Evolutionary conservation across 495 filamentous ascomycete species (phyloP).

Genomic region (Tuber calosporum): DNA sequence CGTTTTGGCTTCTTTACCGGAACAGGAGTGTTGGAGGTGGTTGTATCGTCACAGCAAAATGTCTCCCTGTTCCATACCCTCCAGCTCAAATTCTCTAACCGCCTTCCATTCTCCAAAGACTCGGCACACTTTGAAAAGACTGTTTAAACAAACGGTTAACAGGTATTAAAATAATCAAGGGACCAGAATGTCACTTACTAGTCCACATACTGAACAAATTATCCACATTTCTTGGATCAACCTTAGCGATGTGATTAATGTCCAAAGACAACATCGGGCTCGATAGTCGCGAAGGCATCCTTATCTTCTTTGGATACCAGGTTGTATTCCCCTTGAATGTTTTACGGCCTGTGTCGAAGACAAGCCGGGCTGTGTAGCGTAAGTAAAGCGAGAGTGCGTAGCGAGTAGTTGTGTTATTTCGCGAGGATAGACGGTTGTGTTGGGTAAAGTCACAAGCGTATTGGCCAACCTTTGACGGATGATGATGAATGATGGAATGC

Average conservation of each 20-base stretch:
- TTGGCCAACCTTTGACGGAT: slow-evolving; percentile 5
- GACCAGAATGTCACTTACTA: slow-evolving; percentile 55
- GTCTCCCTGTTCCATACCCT: slow-evolving; percentile 92
- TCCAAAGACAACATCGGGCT: slow-evolving; percentile 74
- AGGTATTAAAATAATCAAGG: slow-evolving; percentile 23
- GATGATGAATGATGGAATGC: slow-evolving; percentile 14
- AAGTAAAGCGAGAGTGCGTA: slow-evolving; percentile 2
- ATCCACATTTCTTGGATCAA: slow-evolving; percentile 85
- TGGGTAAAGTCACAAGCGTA: slow-evolving; percentile 5
- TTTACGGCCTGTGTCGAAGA: slow-evolving; percentile 24
- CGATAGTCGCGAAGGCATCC: slow-evolving; percentile 58
- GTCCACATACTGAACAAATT: slow-evolving; percentile 98
- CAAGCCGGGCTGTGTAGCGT: slow-evolving; percentile 13
- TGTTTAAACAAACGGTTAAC: slow-evolving; percentile 43
- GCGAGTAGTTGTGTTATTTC: not conserved
- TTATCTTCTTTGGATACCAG: not conserved
- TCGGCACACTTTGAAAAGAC: slow-evolving; percentile 94
- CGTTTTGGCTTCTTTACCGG: slow-evolving; percentile 43
- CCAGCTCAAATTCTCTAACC: slow-evolving; percentile 94
- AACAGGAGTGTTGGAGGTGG: slow-evolving; percentile 46
- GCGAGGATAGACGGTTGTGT: slow-evolving; percentile 1
- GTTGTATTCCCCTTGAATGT: not conserved
- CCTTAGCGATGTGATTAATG: slow-evolving; percentile 79
- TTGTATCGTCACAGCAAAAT: slow-evolving; percentile 70
- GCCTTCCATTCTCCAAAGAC: slow-evolving; percentile 83